phyloP scores from a whole-genome alignment of 495 filamentous ascomycete genomes.

The Daldinia concentrica region DNA sequence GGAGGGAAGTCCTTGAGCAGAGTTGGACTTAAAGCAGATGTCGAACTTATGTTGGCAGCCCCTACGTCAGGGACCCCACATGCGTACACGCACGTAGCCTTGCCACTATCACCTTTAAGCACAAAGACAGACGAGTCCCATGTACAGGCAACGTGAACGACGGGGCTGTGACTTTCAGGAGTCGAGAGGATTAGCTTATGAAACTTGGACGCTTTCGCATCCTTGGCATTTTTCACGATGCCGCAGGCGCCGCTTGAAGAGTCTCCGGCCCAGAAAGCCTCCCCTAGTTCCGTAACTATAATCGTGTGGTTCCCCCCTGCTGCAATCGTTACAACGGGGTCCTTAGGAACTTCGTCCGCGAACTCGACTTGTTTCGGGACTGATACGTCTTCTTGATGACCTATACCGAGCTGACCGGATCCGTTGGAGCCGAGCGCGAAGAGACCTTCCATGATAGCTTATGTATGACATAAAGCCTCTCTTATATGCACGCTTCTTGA shows the following conservation, averaged over 20 bases:
- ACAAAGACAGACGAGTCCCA: conserved; percentile 78
- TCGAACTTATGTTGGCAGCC: conserved; percentile 20
- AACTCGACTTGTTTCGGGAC: conserved; percentile 69
- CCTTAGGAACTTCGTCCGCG: conserved; percentile 35
- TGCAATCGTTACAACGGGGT: conserved; percentile 53
- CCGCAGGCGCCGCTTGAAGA: conserved; percentile 66
- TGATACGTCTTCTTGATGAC: conserved; percentile 76
- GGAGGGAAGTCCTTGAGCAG: conserved; percentile 71
- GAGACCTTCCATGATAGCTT: conserved; percentile 57
- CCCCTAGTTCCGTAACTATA: conserved; percentile 65
- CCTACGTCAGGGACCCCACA: conserved; percentile 60
- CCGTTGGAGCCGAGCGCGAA: conserved; percentile 94
- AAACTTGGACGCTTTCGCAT: conserved; percentile 39
- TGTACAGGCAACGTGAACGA: conserved; percentile 66
- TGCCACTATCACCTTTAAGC: conserved; percentile 48
- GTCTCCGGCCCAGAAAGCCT: conserved; percentile 71
- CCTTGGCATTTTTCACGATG: conserved; percentile 15
- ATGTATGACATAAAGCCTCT: not conserved
- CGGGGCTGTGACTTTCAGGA: conserved; percentile 6
- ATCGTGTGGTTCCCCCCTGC: conserved; percentile 92
- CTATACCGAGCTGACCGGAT: conserved; percentile 84
- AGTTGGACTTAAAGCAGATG: conserved; percentile 11
- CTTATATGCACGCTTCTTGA: not conserved
- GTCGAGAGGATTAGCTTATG: conserved; percentile 28
- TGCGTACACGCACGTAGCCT: conserved; percentile 60